phyloP scores from a whole-genome alignment of 2,329 filamentous ascomycete genomes.

The Verticillium zaregamsianum region DNA sequence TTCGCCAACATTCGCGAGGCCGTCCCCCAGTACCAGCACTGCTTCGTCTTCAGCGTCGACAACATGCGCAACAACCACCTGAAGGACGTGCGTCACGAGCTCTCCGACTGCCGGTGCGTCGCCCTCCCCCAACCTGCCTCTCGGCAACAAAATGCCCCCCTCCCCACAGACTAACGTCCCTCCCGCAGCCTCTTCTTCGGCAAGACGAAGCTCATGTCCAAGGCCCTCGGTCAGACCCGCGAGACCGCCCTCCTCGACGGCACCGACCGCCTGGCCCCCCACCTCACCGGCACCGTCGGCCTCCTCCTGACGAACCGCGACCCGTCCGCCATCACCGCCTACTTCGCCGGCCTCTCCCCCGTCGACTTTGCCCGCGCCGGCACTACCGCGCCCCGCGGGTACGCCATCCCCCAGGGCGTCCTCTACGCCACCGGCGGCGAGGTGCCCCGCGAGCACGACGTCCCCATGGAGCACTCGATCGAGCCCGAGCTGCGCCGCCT shows the following conservation, averaged over 20 bases:
- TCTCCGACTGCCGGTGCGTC: conserved; percentile 75
- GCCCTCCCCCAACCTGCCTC: conserved; percentile 1
- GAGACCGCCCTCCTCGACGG: conserved; percentile 79
- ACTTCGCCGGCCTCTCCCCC: conserved; percentile 68
- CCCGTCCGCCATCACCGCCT: conserved; percentile 61
- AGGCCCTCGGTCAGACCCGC: conserved; percentile 76
- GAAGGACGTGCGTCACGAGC: conserved; percentile 82
- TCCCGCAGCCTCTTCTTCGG: conserved; percentile 82
- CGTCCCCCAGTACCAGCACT: conserved; percentile 80
- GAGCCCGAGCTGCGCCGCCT: conserved; percentile 88
- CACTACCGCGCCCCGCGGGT: conserved; percentile 65
- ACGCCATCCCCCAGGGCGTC: conserved; percentile 78
- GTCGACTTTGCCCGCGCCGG: conserved; percentile 92
- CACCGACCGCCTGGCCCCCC: conserved; percentile 62
- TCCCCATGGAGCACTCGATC: conserved; percentile 80
- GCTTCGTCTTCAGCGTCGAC: conserved; percentile 89
- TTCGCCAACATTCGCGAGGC: conserved; percentile 85
- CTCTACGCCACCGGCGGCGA: conserved; percentile 80
- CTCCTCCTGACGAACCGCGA: conserved; percentile 84
- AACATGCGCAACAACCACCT: conserved; percentile 98
- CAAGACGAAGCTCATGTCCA: conserved; percentile 98
- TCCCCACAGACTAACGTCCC: conserved; percentile 1
- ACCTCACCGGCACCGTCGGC: conserved; percentile 79
- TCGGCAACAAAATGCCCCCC: background rate
- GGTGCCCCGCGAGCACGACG: conserved; percentile 74